phyloP scores from a whole-genome alignment of 1,284 basidiomycete genomes.

The Irpex sp. region DNA sequence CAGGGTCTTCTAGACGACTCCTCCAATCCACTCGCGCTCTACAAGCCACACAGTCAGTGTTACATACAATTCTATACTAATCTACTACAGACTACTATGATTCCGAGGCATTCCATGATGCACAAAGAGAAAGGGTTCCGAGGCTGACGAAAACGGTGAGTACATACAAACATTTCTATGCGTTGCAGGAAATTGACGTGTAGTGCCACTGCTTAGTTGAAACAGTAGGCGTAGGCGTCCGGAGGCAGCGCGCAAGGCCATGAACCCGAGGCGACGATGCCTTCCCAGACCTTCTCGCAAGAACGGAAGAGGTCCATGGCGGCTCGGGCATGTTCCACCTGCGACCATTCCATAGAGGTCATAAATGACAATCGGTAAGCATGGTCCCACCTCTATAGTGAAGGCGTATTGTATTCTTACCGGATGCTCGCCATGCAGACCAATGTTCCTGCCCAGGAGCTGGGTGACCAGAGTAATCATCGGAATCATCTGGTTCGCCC shows the following conservation, averaged over 20 bases:
- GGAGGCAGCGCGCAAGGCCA: slow-evolving; percentile 53
- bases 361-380: neutral
- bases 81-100: neutral
- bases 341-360: neutral
- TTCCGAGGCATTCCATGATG: neutral
- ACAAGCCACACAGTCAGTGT: too few species aligned
- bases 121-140: neutral
- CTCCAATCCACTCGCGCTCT: neutral
- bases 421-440: slow-evolving; percentile 45
- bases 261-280: slow-evolving; percentile 38
- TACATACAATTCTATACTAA: neutral
- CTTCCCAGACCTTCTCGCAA: slow-evolving; percentile 47
- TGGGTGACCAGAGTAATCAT: slow-evolving; percentile 43
- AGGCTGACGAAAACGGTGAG: too few species aligned
- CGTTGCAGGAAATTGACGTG: neutral
- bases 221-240: slow-evolving; percentile 26
- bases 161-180: too few species aligned
- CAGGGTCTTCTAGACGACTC: neutral
- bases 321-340: slow-evolving; percentile 53
- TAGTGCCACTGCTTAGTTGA: slow-evolving; percentile 20
- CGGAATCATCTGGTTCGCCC: slow-evolving; percentile 32
- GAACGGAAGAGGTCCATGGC: slow-evolving; percentile 55
- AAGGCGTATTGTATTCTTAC: slow-evolving; percentile 30
- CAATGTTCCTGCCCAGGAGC: slow-evolving; percentile 51
- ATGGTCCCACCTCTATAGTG: neutral